phyloP scores from a whole-genome alignment of 1,139 yeast species.

The Meyerozyma elateridarum region DNA sequence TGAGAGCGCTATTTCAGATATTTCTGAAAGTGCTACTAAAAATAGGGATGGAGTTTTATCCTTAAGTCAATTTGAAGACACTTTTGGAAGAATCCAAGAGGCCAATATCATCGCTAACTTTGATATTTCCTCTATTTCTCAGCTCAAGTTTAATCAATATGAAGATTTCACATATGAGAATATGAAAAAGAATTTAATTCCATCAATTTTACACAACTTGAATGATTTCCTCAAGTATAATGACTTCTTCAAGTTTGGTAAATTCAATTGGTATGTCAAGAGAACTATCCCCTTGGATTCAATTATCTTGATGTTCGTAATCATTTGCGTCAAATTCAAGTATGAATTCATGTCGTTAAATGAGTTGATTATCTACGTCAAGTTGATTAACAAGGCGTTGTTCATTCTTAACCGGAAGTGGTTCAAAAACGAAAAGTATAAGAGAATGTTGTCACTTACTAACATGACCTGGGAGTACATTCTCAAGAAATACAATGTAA shows the following conservation, averaged over 20 bases:
- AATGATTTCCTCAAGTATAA: conserved; percentile 49
- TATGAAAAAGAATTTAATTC: conserved; percentile 48
- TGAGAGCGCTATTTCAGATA: not conserved
- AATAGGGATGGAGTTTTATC: conserved; percentile 27
- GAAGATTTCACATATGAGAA: conserved; percentile 44
- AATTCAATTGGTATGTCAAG: conserved; percentile 57
- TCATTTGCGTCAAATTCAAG: conserved; percentile 50
- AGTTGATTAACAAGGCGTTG: conserved; percentile 39
- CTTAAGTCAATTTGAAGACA: conserved; percentile 37
- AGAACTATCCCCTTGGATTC: conserved; percentile 58
- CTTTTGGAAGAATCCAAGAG: conserved; percentile 38
- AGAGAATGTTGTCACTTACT: conserved; percentile 40
- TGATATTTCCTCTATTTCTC: conserved; percentile 31
- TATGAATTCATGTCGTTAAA: conserved; percentile 35
- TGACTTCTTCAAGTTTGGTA: conserved; percentile 45
- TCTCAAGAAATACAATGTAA: conserved; percentile 32
- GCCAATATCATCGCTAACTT: conserved; percentile 34
- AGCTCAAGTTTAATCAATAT: conserved; percentile 30
- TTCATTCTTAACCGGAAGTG: conserved; percentile 42
- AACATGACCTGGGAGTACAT: conserved; percentile 43
- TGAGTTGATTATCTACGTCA: conserved; percentile 29
- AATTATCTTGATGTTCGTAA: conserved; percentile 48
- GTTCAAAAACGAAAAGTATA: conserved; percentile 46
- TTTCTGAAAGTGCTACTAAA: conserved; percentile 6
- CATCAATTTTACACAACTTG: conserved; percentile 53